Conservation (phyloP, 106 monocot genomes). For the Gastrodia elata region DNA sequence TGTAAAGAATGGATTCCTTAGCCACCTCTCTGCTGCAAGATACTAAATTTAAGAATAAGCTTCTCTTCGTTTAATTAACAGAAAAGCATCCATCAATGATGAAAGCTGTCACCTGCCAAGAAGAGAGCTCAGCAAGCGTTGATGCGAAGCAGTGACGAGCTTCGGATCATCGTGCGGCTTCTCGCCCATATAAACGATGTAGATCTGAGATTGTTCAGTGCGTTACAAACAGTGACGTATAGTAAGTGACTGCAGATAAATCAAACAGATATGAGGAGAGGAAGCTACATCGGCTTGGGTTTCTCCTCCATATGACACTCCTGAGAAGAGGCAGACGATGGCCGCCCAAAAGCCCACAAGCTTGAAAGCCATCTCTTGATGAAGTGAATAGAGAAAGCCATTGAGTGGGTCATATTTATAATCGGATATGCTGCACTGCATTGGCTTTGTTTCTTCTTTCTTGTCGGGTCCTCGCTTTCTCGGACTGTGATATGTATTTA, state of each 20-base stretch:
- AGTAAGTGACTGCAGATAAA: not conserved
- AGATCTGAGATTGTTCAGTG: constrained; percentile 13
- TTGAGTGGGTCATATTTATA: too few species aligned
- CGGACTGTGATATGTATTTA: too few species aligned
- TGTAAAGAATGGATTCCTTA: constrained; percentile 11
- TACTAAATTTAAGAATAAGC: not conserved
- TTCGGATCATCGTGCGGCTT: constrained; percentile 25
- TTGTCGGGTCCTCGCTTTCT: too few species aligned
- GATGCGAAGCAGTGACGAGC: constrained; percentile 23
- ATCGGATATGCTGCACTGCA: too few species aligned
- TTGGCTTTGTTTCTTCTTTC: too few species aligned
- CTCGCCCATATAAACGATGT: constrained; percentile 40
- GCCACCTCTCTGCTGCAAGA: constrained; percentile 18
- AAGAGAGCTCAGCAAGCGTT: constrained; percentile 19
- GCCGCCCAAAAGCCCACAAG: too few species aligned
- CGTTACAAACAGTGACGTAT: not conserved
- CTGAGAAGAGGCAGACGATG: too few species aligned
- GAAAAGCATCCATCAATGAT: not conserved
- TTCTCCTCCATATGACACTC: not conserved
- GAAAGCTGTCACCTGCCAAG: constrained; percentile 24
- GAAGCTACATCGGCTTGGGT: not conserved
- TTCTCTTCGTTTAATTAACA: not conserved
- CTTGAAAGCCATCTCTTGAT: too few species aligned
- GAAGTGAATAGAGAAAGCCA: too few species aligned
- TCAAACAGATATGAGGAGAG: not conserved